A percentile compares a stretch with the other conserved stretches of the same genome.
phyloP scores from a whole-genome alignment of 306 rosid species.

The Lagenaria siceraria region DNA sequence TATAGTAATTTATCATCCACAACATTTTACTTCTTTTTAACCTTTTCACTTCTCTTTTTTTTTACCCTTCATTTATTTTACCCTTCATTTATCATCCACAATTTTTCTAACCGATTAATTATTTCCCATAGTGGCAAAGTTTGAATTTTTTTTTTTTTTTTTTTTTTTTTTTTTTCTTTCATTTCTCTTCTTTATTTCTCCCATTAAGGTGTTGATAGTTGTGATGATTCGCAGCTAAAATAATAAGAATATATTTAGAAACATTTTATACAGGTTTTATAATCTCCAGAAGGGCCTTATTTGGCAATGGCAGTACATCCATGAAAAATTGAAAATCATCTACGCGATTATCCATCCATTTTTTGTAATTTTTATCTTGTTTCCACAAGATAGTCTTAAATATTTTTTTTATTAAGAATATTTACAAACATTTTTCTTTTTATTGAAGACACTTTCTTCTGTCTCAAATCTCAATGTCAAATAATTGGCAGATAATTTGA shows the following conservation, averaged over 20 bases:
- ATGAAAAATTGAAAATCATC: background rate
- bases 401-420: too few species aligned
- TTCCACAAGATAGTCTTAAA: too few species aligned
- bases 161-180: too few species aligned
- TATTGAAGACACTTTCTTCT: too few species aligned
- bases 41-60: background rate
- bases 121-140: background rate
- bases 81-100: too few species aligned
- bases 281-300: background rate
- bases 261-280: background rate
- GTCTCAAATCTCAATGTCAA: too few species aligned
- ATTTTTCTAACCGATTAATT: slow-evolving; percentile 11
- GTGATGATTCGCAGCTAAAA: slow-evolving; percentile 1
- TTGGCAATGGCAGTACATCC: background rate
- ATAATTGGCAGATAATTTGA: too few species aligned
- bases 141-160: background rate
- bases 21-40: background rate
- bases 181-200: background rate
- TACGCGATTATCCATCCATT: background rate
- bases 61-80: background rate
- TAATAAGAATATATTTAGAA: background rate
- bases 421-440: too few species aligned
- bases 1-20: slow-evolving; percentile 1
- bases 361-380: too few species aligned
- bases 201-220: background rate